phyloP scores from a whole-genome alignment of 2,329 filamentous ascomycete species.

The Nothophoma quercina region DNA sequence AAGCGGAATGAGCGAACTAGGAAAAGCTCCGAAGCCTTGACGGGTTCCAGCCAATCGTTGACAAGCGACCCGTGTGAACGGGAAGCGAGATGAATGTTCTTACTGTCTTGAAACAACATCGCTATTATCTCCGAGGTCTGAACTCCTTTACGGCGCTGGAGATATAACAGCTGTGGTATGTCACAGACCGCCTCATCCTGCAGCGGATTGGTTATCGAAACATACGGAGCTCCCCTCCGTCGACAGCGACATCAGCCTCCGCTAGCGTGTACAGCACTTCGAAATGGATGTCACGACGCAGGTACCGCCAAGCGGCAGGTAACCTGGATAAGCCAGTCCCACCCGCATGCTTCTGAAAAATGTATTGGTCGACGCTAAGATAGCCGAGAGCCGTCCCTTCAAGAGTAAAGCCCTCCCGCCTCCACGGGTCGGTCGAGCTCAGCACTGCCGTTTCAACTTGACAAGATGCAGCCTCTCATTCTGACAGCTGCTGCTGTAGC shows the following conservation, averaged over 20 bases:
- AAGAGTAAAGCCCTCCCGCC: conserved; percentile 11
- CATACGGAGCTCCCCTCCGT: neutral
- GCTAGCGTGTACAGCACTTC: neutral
- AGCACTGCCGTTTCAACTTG: conserved; percentile 13
- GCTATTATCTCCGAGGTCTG: neutral
- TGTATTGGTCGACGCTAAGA: conserved; percentile 5
- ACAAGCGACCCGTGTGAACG: conserved; percentile 6
- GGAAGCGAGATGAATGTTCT: conserved; percentile 5
- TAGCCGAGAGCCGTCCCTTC: conserved; percentile 6
- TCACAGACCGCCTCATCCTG: neutral
- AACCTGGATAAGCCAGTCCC: conserved; percentile 1
- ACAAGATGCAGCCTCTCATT: conserved; percentile 24
- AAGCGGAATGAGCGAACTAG: conserved; percentile 8
- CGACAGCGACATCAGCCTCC: neutral
- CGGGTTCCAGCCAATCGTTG: neutral
- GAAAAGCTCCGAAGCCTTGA: conserved; percentile 7
- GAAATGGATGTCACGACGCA: neutral
- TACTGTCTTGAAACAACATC: neutral
- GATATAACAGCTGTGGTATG: neutral
- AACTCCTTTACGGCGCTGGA: neutral
- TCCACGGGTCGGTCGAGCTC: neutral
- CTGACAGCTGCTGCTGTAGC: conserved; percentile 19
- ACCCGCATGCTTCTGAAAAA: neutral
- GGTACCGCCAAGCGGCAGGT: conserved; percentile 6
- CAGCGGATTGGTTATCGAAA: neutral